Base-by-base conservation (phyloP, 805 yeast species). In the Huiozyma sinensis region DNA sequence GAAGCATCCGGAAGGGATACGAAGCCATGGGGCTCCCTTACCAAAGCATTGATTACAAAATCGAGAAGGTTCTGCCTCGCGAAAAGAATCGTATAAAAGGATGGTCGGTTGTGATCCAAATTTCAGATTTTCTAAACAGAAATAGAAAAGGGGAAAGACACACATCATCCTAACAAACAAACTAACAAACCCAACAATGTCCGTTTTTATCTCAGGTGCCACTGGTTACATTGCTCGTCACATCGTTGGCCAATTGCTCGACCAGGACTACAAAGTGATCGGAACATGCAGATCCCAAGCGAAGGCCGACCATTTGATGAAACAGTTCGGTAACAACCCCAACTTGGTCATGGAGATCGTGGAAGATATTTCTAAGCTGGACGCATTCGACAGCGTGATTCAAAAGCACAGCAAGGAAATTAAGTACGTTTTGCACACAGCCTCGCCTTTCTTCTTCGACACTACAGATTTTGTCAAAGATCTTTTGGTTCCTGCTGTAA, bases 401-500 rank as follows among this genome's bases (percentile, higher is more conserved):
- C 48, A 61, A 36, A 58, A 63, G 24, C 58, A 61, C 31, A 70
- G 72, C 47, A 71, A 72, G 32, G 80, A 77, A 36, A 70, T 77
- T 44, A 64, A 65, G 9, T 74, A 70, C 32, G 77, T 79, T 41
- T 51, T 78, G 36, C 85, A 79, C 58, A 70, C 80, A 7, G 84
- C 85, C 2, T 72, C 81, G 10, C 83, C 84, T 10, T 72, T 73
- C 55, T 63, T 68, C 28, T 72, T 69, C 55, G 66, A 69, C 8
- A 58, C 65, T 10, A 66, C 70, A 47, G 63, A 71, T 33, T 56
- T 52, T 31, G 79, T 71, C 45, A 69, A 70, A 41, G 79, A 74
- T 17, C 63, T 78, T 43, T 60, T 77, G 45, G 65, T 57, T 27
- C 84, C 85, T 4, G 82, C 83, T 1, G 61, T 75, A 5, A 56